phyloP scores from a whole-genome alignment of 768 basidiomycete species.

The Suillus brevipes region DNA sequence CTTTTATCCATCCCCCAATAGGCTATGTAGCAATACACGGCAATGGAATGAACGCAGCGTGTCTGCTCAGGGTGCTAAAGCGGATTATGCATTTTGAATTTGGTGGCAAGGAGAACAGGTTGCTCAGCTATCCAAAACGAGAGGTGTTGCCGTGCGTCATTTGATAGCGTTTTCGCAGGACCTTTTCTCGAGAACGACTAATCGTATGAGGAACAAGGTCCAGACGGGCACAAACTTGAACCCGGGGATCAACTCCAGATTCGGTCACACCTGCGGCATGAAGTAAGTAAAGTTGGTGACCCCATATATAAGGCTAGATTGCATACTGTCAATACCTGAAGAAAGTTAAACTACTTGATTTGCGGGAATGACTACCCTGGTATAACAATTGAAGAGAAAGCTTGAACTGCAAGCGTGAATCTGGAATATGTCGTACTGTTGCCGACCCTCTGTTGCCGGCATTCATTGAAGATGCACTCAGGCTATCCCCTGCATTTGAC shows the following conservation, averaged over 20 bases:
- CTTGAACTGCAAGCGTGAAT: conserved; percentile 19
- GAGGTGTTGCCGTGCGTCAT: conserved; percentile 33
- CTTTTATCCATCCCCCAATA: conserved; percentile 25
- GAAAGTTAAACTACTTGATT: conserved; percentile 27
- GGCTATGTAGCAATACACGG: conserved; percentile 28
- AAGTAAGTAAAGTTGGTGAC: conserved; percentile 22
- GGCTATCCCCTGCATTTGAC: conserved; percentile 30
- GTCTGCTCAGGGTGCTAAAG: conserved; percentile 18
- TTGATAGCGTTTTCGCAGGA: conserved; percentile 37
- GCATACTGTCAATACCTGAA: conserved; percentile 7
- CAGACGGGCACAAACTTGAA: conserved; percentile 17
- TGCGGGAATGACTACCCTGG: conserved; percentile 29
- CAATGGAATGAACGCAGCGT: conserved; percentile 19
- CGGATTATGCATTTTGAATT: conserved; percentile 21
- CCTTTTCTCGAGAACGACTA: conserved; percentile 39
- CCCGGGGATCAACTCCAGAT: conserved; percentile 19
- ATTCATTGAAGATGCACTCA: conserved; percentile 10
- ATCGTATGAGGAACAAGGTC: conserved; percentile 29
- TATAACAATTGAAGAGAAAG: conserved; percentile 21
- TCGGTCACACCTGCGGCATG: conserved; percentile 23
- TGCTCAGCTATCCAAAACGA: conserved; percentile 28
- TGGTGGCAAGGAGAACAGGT: conserved; percentile 30
- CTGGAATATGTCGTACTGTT: conserved; percentile 21
- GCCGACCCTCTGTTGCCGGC: conserved; percentile 25
- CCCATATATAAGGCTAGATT: conserved; percentile 32